A percentile compares a stretch with the other conserved stretches of the same genome.
Conservation (phyloP, 306 rosid species). For the Astragalus membranaceus region DNA sequence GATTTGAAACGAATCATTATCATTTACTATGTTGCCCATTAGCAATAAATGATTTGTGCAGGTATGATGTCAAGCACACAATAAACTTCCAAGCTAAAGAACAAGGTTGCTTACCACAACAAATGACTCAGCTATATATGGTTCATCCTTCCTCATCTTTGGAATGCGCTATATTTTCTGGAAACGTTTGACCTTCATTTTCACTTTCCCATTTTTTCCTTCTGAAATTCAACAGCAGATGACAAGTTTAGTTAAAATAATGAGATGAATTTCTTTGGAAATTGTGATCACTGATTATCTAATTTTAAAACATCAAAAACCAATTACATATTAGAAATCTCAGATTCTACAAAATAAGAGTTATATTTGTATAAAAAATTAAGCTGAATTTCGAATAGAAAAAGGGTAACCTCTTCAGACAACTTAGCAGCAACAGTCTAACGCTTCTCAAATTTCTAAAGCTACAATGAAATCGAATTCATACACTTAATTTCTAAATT, state of each 20-base stretch:
- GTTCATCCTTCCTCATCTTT: slow-evolving; percentile 59
- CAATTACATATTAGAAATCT: background rate
- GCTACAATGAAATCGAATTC: no score
- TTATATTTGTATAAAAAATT: background rate
- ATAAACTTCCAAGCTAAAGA: slow-evolving; percentile 24
- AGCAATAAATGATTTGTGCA: background rate
- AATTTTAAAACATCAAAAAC: background rate
- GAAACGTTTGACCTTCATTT: slow-evolving; percentile 38
- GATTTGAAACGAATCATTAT: background rate
- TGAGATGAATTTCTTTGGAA: background rate
- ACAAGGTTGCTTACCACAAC: slow-evolving; percentile 41
- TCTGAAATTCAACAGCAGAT: slow-evolving; percentile 24
- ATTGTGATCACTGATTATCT: background rate
- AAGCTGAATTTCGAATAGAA: background rate
- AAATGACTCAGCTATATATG: slow-evolving; percentile 22
- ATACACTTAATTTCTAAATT: no score
- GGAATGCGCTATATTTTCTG: slow-evolving; percentile 22
- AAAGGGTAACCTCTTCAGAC: slow-evolving; percentile 69
- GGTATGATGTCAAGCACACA: slow-evolving; percentile 4
- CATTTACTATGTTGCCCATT: background rate
- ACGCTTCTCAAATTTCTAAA: slow-evolving; percentile 45
- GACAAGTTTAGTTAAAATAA: slow-evolving; percentile 11
- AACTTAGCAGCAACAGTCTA: slow-evolving; percentile 94
- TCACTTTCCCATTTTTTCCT: slow-evolving; percentile 42
- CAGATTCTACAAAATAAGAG: background rate